phyloP scores from a whole-genome alignment of 371 early-diverging fungal species.

The Rhizomucor pusillus region DNA sequence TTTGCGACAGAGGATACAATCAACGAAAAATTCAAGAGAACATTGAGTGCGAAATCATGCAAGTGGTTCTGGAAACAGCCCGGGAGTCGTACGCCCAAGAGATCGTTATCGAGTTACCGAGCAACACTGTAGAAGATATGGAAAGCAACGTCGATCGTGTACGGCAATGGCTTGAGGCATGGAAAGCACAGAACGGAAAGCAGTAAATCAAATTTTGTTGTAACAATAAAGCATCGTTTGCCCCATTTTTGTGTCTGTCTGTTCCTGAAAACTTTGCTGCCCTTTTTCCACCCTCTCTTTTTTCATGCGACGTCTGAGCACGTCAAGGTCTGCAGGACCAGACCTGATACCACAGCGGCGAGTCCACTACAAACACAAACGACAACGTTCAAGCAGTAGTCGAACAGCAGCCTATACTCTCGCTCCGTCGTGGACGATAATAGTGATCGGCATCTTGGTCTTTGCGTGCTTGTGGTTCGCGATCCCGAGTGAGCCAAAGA shows the following conservation, averaged over 20 bases:
- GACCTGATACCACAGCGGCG: no score
- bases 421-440: no score
- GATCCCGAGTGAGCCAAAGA: no score
- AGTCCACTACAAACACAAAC: background rate
- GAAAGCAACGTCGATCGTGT: constrained; percentile 82
- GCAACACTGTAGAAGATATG: constrained; percentile 86
- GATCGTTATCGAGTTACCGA: constrained; percentile 78
- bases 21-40: constrained; percentile 93
- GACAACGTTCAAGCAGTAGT: no score
- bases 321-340: no score
- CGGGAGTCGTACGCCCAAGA: constrained; percentile 78
- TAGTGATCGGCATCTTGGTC: no score
- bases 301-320: constrained; percentile 6
- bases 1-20: constrained; percentile 72
- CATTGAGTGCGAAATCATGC: constrained; percentile 98
- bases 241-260: no score
- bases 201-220: constrained; percentile 5
- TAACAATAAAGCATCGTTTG: no score
- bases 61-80: constrained; percentile 92
- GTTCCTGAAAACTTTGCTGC: no score
- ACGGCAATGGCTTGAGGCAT: constrained; percentile 65
- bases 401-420: no score
- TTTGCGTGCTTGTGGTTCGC: no score
- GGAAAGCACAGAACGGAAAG: constrained; percentile 34
- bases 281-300: background rate